Evolutionary conservation across 345 rosid species (phyloP).

Genomic region (Camelina neglecta): DNA sequence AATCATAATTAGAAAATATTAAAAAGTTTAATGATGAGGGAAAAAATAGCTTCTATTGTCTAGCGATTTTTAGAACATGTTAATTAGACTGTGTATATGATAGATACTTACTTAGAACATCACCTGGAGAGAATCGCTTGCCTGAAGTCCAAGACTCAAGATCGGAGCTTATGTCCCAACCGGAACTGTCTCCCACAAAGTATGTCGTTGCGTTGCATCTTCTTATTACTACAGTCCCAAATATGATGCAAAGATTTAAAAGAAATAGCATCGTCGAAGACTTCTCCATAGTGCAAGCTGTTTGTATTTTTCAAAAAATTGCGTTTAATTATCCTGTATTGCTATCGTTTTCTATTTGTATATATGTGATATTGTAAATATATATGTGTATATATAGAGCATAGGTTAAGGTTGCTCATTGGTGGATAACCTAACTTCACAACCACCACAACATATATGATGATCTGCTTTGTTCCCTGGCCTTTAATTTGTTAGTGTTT

Average conservation of each 20-base stretch:
- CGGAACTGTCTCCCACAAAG: constrained; percentile 79
- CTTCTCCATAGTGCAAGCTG: constrained; percentile 30
- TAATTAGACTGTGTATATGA: neutral
- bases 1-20: neutral
- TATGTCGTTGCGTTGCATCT: constrained; percentile 63
- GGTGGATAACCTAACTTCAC: constrained; percentile 53
- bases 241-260: constrained; percentile 38
- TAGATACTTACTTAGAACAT: constrained; percentile 60
- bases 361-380: constrained; percentile 5
- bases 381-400: constrained; percentile 12
- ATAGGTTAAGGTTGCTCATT: constrained; percentile 39
- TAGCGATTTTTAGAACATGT: neutral
- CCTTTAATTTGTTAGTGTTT: neutral
- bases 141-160: constrained; percentile 71
- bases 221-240: constrained; percentile 34
- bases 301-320: neutral
- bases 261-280: constrained; percentile 41
- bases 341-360: constrained; percentile 14
- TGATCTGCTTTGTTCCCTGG: constrained; percentile 33
- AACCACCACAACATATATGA: constrained; percentile 35
- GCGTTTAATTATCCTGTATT: neutral
- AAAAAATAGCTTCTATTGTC: neutral
- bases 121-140: constrained; percentile 80
- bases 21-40: neutral
- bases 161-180: constrained; percentile 91